Conservation (phyloP, 2,329 filamentous ascomycete genomes). For the Aureobasidium melanogenum region DNA sequence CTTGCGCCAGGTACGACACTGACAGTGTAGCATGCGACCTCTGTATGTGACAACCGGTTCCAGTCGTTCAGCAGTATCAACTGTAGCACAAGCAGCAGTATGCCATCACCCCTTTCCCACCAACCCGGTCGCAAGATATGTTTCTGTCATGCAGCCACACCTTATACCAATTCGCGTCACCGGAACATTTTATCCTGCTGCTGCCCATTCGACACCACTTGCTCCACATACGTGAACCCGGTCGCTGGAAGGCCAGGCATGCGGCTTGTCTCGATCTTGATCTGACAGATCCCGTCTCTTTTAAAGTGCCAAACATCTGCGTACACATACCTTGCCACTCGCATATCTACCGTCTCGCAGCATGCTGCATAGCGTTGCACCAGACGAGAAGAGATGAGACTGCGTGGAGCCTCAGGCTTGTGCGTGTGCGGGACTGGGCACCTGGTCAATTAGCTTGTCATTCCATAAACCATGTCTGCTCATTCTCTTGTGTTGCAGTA, state of each 20-base stretch:
- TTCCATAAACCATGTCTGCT: background rate
- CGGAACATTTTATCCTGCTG: slow-evolving; percentile 2
- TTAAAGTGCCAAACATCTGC: background rate
- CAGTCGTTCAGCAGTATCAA: background rate
- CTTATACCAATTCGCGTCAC: slow-evolving; percentile 7
- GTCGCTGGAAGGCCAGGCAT: background rate
- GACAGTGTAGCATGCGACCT: background rate
- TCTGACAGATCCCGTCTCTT: background rate
- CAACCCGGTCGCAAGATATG: background rate
- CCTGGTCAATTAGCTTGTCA: background rate
- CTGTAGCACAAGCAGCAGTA: background rate
- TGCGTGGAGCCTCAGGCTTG: background rate
- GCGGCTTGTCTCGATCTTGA: background rate
- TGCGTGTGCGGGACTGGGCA: background rate
- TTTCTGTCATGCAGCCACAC: slow-evolving; percentile 12
- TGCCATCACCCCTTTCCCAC: background rate
- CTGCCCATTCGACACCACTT: background rate
- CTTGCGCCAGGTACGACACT: background rate
- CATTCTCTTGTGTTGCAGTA: background rate
- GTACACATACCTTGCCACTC: background rate
- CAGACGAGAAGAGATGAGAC: background rate
- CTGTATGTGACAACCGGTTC: background rate
- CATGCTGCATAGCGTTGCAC: background rate
- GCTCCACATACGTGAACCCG: background rate
- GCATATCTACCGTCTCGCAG: background rate